Percentiles rank a stretch among this genome's conserved stretches.
Conservation (phyloP, 1,139 yeast species). For the Debaryomyces singareniensis region DNA sequence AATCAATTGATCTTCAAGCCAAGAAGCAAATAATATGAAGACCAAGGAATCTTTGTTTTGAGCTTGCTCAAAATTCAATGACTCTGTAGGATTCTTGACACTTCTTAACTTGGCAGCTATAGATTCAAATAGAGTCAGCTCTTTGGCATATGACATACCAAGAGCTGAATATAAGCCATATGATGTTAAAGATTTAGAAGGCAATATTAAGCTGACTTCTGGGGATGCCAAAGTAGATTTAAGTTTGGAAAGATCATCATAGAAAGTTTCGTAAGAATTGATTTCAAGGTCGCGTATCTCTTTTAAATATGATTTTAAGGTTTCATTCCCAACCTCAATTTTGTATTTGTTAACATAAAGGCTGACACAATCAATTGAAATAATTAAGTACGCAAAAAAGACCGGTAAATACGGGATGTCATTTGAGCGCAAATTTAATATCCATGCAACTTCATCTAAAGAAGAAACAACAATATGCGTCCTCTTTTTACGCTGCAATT, state of each 20-base stretch:
- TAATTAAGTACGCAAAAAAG: slow-evolving; percentile 41
- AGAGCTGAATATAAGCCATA: slow-evolving; percentile 28
- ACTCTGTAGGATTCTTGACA: slow-evolving; percentile 32
- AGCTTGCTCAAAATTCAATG: slow-evolving; percentile 33
- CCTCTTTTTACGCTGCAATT: slow-evolving; percentile 15
- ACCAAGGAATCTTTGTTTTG: slow-evolving; percentile 41
- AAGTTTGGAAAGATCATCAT: slow-evolving; percentile 20
- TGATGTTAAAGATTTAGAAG: slow-evolving; percentile 23
- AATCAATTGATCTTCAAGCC: slow-evolving; percentile 35
- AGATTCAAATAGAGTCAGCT: slow-evolving; percentile 20
- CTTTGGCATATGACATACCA: slow-evolving; percentile 24
- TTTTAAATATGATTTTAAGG: slow-evolving; percentile 14
- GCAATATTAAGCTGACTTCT: slow-evolving; percentile 22
- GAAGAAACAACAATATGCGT: slow-evolving; percentile 16
- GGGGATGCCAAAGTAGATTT: slow-evolving; percentile 14
- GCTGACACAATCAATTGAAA: slow-evolving; percentile 21
- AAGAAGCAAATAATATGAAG: slow-evolving; percentile 32
- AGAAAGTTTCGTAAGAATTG: slow-evolving; percentile 26
- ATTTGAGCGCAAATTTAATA: slow-evolving; percentile 59
- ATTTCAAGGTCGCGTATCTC: slow-evolving; percentile 17
- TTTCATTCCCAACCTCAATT: slow-evolving; percentile 13
- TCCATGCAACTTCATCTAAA: slow-evolving; percentile 87
- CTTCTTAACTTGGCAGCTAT: slow-evolving; percentile 30
- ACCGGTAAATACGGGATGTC: slow-evolving; percentile 46
- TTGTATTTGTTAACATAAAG: slow-evolving; percentile 36